A percentile compares a stretch with the other conserved stretches of the same genome.
phyloP scores from a whole-genome alignment of 108 stramenopile species.

The Stephanodiscus minutulus region DNA sequence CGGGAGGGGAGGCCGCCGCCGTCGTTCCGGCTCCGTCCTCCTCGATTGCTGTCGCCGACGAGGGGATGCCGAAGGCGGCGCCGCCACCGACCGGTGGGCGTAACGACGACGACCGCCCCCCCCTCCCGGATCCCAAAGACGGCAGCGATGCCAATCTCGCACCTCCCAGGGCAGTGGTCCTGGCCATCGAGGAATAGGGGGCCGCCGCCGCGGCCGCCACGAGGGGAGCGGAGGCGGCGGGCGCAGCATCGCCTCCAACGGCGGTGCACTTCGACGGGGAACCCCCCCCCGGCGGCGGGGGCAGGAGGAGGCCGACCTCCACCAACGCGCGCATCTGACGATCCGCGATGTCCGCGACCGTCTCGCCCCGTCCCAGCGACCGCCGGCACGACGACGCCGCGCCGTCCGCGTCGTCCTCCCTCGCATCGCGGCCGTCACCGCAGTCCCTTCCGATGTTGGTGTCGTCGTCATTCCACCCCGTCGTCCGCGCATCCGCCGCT shows the following conservation, averaged over 20 bases:
- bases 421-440: neutral
- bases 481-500: neutral
- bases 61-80: neutral
- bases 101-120: no score
- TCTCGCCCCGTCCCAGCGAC: conserved; percentile 9
- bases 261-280: no score
- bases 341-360: neutral
- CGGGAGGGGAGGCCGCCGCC: no score
- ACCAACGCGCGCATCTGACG: no score
- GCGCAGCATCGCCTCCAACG: no score
- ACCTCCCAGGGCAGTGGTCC: no score
- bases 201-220: no score
- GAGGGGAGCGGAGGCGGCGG: no score
- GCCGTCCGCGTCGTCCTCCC: conserved; percentile 11
- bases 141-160: conserved; percentile 13
- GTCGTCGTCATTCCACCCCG: neutral
- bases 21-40: no score
- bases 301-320: no score
- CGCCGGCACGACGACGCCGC: conserved; percentile 11
- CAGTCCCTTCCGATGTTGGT: neutral
- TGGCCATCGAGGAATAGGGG: no score
- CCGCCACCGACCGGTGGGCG: neutral
- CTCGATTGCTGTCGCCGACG: neutral
- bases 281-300: no score
- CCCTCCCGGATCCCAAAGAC: conserved; percentile 7